Evolutionary conservation across 768 basidiomycete species (phyloP).

Genomic region (Cystoderma amianthinum): DNA sequence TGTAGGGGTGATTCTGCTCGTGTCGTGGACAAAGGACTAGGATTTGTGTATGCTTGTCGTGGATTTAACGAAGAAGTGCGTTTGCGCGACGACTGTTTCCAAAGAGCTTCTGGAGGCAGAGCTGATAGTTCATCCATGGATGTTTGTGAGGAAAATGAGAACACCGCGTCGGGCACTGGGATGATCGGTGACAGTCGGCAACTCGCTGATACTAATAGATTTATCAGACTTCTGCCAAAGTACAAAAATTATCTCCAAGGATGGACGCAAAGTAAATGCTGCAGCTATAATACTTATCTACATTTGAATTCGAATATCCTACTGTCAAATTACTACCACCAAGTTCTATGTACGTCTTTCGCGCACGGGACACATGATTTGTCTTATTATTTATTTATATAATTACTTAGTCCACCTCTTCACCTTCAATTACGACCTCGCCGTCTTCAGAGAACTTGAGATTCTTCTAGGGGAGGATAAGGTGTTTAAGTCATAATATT

Average conservation of each 20-base stretch:
- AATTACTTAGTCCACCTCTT: slow-evolving; percentile 34
- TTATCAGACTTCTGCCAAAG: not conserved
- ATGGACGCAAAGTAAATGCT: no score
- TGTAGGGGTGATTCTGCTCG: no score
- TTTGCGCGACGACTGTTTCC: slow-evolving; percentile 18
- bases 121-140: slow-evolving; percentile 33
- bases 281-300: no score
- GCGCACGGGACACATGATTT: no score
- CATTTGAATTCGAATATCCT: no score
- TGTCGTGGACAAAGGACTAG: slow-evolving; percentile 16
- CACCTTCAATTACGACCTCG: slow-evolving; percentile 59
- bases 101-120: slow-evolving; percentile 25
- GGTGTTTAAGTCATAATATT: no score
- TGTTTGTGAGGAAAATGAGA: slow-evolving; percentile 3
- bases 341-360: no score
- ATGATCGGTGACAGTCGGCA: not conserved
- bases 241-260: no score
- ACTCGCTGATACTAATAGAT: no score
- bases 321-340: no score
- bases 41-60: slow-evolving; percentile 17
- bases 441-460: slow-evolving; percentile 79
- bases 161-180: not conserved
- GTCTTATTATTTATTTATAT: not conserved
- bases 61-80: slow-evolving; percentile 24
- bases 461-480: slow-evolving; percentile 47